Percentiles rank a stretch among this genome's conserved stretches.
These are phyloP conservation scores for Candida incommunis DNA, from an alignment of 805 yeast species.

Conservation along the genomic window DNA sequence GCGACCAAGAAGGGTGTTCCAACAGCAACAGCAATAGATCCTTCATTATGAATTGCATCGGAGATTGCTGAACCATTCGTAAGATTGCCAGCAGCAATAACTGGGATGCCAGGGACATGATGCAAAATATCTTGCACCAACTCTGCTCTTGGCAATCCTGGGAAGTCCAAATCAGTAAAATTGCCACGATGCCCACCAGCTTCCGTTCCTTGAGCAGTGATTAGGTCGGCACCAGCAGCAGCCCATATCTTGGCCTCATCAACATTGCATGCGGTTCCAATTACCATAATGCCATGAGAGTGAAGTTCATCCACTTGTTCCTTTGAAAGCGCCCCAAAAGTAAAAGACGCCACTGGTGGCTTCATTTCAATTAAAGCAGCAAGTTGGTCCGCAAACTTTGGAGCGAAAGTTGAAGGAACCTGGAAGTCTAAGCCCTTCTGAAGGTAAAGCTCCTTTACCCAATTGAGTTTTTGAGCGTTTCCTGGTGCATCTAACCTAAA, in stretches of 20 bases:
- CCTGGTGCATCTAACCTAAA: conserved; percentile 1
- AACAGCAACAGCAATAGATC: conserved; percentile 41
- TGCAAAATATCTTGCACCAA: conserved; percentile 13
- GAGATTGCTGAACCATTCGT: conserved; percentile 21
- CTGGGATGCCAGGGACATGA: conserved; percentile 7
- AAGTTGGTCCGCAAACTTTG: conserved; percentile 10
- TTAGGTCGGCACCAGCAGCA: conserved; percentile 29
- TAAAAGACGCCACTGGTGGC: conserved; percentile 39
- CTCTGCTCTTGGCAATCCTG: conserved; percentile 21
- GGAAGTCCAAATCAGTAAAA: conserved; percentile 22
- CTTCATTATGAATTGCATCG: conserved; percentile 22
- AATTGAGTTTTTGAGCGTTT: neutral
- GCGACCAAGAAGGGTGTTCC: conserved; percentile 37
- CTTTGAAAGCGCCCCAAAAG: conserved; percentile 33
- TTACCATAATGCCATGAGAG: conserved; percentile 25
- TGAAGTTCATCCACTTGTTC: conserved; percentile 23
- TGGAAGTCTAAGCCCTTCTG: neutral
- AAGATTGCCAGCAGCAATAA: conserved; percentile 44
- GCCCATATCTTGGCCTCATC: conserved; percentile 26
- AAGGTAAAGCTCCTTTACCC: conserved; percentile 7
- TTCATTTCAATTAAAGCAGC: conserved; percentile 10
- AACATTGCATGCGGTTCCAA: conserved; percentile 34
- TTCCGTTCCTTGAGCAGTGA: conserved; percentile 43
- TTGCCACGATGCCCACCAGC: conserved; percentile 57
- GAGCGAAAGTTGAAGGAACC: conserved; percentile 5